Conservation (phyloP, 495 filamentous ascomycete genomes). For the Lasiosphaeris hirsuta region DNA sequence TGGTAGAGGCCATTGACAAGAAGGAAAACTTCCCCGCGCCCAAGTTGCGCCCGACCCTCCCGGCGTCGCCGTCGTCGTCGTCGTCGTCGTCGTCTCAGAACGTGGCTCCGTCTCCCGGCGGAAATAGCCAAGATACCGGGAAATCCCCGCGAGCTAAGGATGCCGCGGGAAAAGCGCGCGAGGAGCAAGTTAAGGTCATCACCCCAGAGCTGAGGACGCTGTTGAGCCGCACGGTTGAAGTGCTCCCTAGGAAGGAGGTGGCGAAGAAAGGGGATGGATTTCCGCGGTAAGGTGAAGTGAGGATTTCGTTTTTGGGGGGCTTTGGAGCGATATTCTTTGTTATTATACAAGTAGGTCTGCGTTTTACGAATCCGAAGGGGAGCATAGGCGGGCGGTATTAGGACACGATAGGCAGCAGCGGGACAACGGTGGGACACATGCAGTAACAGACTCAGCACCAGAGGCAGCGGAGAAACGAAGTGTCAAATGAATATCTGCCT, state of each 20-base stretch:
- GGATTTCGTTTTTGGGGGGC: not conserved
- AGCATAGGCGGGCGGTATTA: too few species aligned
- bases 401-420: too few species aligned
- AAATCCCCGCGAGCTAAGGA: slow-evolving; percentile 10
- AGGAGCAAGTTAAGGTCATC: slow-evolving; percentile 56
- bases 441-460: too few species aligned
- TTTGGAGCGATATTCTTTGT: not conserved
- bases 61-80: slow-evolving; percentile 15
- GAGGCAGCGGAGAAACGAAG: too few species aligned
- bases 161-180: slow-evolving; percentile 27
- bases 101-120: not conserved
- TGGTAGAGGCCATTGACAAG: slow-evolving; percentile 86
- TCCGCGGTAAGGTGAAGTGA: not conserved
- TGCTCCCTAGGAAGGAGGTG: slow-evolving; percentile 54
- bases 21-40: slow-evolving; percentile 73
- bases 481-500: too few species aligned
- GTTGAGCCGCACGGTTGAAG: slow-evolving; percentile 67
- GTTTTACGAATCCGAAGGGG: too few species aligned
- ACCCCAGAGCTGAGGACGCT: slow-evolving; percentile 75
- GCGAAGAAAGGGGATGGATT: slow-evolving; percentile 40
- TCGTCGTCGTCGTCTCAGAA: slow-evolving; percentile 21
- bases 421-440: too few species aligned
- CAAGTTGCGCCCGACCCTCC: slow-evolving; percentile 27
- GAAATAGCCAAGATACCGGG: slow-evolving; percentile 9
- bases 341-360: not conserved